Evolutionary conservation across 2,329 filamentous ascomycete genomes (phyloP).

Genomic region (Claviceps africana): DNA sequence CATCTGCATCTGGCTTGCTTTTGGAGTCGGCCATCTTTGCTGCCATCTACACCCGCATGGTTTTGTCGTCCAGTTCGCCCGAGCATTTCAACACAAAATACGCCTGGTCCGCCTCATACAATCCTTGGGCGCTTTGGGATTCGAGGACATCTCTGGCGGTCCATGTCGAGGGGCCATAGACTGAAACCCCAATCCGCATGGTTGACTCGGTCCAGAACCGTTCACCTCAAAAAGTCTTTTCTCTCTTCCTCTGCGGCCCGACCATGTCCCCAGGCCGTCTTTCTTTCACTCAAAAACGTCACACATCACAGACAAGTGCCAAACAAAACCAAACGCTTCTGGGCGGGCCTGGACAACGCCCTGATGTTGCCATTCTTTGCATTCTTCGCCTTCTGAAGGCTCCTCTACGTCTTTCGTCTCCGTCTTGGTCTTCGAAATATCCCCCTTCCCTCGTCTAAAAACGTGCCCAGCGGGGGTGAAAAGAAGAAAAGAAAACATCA

Average conservation of each 20-base stretch:
- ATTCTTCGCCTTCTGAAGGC: constrained; percentile 9
- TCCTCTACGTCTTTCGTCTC: constrained; percentile 3
- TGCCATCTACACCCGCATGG: not conserved
- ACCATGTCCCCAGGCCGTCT: too few relatives aligned
- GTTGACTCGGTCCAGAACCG: too few relatives aligned
- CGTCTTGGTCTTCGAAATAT: constrained; percentile 11
- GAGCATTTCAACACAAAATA: not conserved
- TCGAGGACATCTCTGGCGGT: too few relatives aligned
- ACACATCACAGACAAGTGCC: not conserved
- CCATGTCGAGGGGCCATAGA: too few relatives aligned
- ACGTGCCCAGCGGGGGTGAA: not conserved
- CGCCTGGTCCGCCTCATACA: not conserved
- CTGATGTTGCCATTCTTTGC: constrained; percentile 5
- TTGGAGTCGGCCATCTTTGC: too few relatives aligned
- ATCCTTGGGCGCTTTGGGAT: too few relatives aligned
- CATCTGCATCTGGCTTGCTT: too few relatives aligned
- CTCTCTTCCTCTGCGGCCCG: too few relatives aligned
- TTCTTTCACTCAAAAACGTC: not conserved
- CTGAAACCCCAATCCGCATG: too few relatives aligned
- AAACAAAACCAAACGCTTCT: not conserved
- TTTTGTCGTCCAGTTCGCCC: not conserved
- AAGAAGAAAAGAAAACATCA: constrained; percentile 1
- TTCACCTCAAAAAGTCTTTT: not conserved
- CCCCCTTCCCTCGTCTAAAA: not conserved
- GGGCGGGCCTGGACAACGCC: not conserved